A percentile compares a stretch with the other conserved stretches of the same genome.
Evolutionary conservation across 305 asterid genomes (phyloP).

Genomic region (Fraxinus dipetala): DNA sequence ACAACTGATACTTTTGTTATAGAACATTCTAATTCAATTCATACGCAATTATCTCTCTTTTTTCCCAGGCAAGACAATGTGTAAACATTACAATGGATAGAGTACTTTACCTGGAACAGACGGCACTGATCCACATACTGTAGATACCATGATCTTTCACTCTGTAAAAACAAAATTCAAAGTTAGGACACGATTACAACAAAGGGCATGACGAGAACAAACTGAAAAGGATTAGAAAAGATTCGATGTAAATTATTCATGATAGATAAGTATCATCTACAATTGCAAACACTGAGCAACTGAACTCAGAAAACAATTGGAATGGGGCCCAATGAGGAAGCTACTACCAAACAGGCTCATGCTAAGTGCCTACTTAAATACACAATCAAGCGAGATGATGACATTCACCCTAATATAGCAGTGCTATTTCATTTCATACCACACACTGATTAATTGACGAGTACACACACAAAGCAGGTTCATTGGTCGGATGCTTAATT

Average conservation of each 20-base stretch:
- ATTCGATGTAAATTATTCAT: not conserved
- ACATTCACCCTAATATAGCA: not conserved
- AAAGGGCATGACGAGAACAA: not conserved
- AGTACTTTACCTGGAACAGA: conserved; percentile 37
- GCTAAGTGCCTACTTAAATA: not conserved
- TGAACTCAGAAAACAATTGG: not conserved
- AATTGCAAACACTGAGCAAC: not conserved
- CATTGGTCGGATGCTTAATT: not conserved
- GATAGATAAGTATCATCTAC: not conserved
- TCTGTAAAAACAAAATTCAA: conserved; percentile 29
- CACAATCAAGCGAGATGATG: not conserved
- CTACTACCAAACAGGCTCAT: not conserved
- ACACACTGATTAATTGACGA: not conserved
- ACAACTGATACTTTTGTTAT: not conserved
- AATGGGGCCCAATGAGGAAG: not conserved
- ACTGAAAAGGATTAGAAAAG: not conserved
- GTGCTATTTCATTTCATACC: not conserved
- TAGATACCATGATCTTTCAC: conserved; percentile 64
- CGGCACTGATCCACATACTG: conserved; percentile 45
- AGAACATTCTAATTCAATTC: not conserved
- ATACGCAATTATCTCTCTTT: not conserved
- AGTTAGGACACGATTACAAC: conserved; percentile 11
- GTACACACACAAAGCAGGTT: not conserved
- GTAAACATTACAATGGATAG: not conserved
- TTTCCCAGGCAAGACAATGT: not conserved